Conservation (phyloP, 495 filamentous ascomycete species). For the Tuber borchii region DNA sequence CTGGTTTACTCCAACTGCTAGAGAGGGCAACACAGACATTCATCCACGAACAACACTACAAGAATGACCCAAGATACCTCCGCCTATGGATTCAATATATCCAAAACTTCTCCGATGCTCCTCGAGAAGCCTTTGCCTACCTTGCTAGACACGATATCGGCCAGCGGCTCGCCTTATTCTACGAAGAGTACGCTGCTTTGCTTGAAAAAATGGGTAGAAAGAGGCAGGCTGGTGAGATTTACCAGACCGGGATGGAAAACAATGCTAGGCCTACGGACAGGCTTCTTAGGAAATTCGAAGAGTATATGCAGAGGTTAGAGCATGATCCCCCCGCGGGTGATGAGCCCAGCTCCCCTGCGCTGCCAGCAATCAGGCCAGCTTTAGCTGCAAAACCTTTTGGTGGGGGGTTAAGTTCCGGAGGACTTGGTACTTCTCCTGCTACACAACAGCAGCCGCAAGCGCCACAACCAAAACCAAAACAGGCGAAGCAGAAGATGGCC, state of each 20-base stretch:
- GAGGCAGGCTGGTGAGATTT: constrained; percentile 90
- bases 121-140: constrained; percentile 86
- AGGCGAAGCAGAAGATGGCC: constrained; percentile 71
- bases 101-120: constrained; percentile 80
- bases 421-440: constrained; percentile 45
- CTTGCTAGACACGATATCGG: constrained; percentile 82
- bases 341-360: constrained; percentile 74
- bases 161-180: constrained; percentile 83
- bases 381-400: constrained; percentile 62
- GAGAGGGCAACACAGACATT: constrained; percentile 90
- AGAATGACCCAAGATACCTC: constrained; percentile 88
- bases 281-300: constrained; percentile 75
- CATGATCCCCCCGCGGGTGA: constrained; percentile 52
- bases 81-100: constrained; percentile 93
- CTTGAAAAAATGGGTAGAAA: constrained; percentile 78
- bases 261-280: constrained; percentile 79
- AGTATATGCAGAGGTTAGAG: constrained; percentile 75
- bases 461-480: constrained; percentile 47
- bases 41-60: constrained; percentile 75
- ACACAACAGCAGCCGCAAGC: constrained; percentile 55
- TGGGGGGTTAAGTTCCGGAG: constrained; percentile 15
- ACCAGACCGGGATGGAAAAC: constrained; percentile 74
- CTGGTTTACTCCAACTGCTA: constrained; percentile 77
- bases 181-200: constrained; percentile 94
- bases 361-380: constrained; percentile 76